phyloP scores from a whole-genome alignment of 2,329 filamentous ascomycete species.

The Chaetomium strumarium region DNA sequence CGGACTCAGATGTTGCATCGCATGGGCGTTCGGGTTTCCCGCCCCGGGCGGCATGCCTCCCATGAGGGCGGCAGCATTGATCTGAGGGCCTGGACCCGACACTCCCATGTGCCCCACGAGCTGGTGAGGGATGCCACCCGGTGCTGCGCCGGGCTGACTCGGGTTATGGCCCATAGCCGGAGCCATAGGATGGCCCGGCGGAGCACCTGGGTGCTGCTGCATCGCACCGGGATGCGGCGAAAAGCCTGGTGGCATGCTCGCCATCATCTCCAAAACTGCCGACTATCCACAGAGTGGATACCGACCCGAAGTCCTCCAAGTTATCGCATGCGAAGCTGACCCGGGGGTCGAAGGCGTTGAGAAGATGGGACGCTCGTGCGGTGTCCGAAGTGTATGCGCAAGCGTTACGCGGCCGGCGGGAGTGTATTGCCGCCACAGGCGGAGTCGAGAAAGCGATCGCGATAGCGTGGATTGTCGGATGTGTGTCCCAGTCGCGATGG shows the following conservation, averaged over 20 bases:
- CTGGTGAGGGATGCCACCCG: constrained; percentile 60
- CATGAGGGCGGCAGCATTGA: constrained; percentile 70
- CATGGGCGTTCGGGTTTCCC: constrained; percentile 60
- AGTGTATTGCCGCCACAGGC: neutral
- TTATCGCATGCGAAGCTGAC: constrained; percentile 41
- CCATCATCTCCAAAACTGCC: constrained; percentile 58
- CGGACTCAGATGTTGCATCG: constrained; percentile 65
- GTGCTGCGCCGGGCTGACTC: constrained; percentile 63
- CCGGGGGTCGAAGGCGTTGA: constrained; percentile 1
- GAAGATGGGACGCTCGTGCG: neutral
- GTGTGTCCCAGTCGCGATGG: constrained; percentile 9
- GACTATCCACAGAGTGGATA: constrained; percentile 56
- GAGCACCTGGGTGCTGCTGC: constrained; percentile 64
- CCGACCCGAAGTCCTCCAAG: constrained; percentile 42
- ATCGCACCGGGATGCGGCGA: constrained; percentile 64
- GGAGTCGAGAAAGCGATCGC: constrained; percentile 1
- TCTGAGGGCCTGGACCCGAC: constrained; percentile 64
- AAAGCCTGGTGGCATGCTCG: constrained; percentile 59
- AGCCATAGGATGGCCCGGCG: constrained; percentile 58
- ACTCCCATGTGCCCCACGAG: constrained; percentile 63
- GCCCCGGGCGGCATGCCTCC: constrained; percentile 65
- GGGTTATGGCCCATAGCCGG: constrained; percentile 61
- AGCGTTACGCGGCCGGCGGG: constrained; percentile 12
- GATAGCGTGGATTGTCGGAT: constrained; percentile 7
- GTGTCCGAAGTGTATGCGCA: neutral